Evolutionary conservation across 2,329 filamentous ascomycete species (phyloP).

Genomic region (Paecilomyces sp.): DNA sequence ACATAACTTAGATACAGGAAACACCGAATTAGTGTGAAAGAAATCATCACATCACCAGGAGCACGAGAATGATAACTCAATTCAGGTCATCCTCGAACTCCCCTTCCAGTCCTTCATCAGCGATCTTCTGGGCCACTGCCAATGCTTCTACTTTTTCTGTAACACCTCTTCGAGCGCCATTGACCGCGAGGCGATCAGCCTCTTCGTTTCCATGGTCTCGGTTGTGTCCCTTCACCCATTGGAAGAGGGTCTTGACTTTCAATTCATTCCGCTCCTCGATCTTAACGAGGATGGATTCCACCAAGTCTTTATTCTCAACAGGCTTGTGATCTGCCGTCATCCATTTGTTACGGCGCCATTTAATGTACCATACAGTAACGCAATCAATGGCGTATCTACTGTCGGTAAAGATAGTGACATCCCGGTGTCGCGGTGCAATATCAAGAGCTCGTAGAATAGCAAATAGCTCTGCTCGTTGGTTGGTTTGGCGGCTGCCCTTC

Average conservation of each 20-base stretch:
- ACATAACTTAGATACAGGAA: neutral
- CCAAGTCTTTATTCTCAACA: conserved; percentile 82
- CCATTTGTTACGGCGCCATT: conserved; percentile 75
- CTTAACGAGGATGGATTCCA: conserved; percentile 62
- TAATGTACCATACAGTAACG: conserved; percentile 71
- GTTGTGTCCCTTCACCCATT: conserved; percentile 86
- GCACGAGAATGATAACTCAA: neutral
- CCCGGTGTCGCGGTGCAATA: conserved; percentile 58
- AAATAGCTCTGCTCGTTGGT: conserved; percentile 91
- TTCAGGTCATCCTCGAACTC: conserved; percentile 7
- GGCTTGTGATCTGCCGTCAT: conserved; percentile 60
- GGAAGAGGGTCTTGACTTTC: conserved; percentile 60
- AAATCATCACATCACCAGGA: neutral
- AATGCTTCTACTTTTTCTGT: conserved; percentile 20
- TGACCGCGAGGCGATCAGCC: conserved; percentile 71
- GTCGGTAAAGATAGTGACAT: conserved; percentile 77
- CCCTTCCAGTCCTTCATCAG: conserved; percentile 20
- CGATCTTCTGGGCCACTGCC: conserved; percentile 14
- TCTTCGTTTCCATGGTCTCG: conserved; percentile 66
- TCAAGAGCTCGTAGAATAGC: conserved; percentile 80
- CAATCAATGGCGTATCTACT: conserved; percentile 88
- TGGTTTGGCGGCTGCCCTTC: conserved; percentile 70
- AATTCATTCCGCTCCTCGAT: conserved; percentile 61
- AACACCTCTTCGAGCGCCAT: conserved; percentile 47
- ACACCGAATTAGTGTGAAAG: neutral